phyloP scores from a whole-genome alignment of 1,284 basidiomycete genomes.

The Sphaerobolus stellatus region DNA sequence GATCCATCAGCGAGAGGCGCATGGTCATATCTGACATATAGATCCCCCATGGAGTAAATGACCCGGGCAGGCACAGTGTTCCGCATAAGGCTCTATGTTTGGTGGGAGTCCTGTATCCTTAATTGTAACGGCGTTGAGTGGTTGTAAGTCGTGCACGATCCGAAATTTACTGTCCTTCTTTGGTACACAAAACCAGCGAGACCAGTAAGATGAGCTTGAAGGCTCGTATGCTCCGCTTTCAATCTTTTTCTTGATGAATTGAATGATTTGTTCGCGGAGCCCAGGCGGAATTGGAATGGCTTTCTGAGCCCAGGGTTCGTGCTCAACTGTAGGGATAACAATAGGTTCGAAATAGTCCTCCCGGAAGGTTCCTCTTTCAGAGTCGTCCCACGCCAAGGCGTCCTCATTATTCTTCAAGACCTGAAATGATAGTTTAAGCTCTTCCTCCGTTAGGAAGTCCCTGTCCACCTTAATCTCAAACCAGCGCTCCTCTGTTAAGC shows the following conservation, averaged over 20 bases:
- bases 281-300: constrained; percentile 41
- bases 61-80: constrained; percentile 31
- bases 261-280: constrained; percentile 34
- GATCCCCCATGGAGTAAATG: constrained; percentile 31
- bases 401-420: constrained; percentile 29
- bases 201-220: constrained; percentile 34
- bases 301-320: constrained; percentile 35
- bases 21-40: constrained; percentile 29
- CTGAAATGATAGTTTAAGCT: constrained; percentile 29
- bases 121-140: constrained; percentile 16
- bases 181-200: constrained; percentile 42
- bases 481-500: constrained; percentile 18
- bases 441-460: constrained; percentile 29
- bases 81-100: constrained; percentile 29
- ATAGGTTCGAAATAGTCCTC: constrained; percentile 37
- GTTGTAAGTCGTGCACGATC: not conserved
- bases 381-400: constrained; percentile 34
- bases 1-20: constrained; percentile 18
- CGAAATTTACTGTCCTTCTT: constrained; percentile 22
- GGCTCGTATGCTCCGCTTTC: constrained; percentile 30
- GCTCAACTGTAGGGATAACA: constrained; percentile 34
- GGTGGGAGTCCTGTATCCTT: constrained; percentile 25
- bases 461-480: constrained; percentile 25
- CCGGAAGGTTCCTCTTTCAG: constrained; percentile 32
- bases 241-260: constrained; percentile 31